Base-by-base conservation (phyloP, 2,329 filamentous ascomycete species). In the Arthrobotrys iridis region DNA sequence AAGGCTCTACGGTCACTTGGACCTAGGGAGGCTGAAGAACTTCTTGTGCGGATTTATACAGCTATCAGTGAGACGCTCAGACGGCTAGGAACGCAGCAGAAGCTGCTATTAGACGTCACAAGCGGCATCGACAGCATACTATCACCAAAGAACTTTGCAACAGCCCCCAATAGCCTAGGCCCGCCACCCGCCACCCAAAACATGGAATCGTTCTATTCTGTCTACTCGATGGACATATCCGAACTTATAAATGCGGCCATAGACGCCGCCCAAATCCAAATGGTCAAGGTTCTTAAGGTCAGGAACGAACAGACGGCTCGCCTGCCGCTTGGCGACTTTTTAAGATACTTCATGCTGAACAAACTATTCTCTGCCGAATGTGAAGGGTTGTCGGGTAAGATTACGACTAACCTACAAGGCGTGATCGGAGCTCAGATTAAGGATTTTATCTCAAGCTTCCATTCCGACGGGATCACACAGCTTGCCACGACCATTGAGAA, bases 71-170 rank as follows among this genome's bases (percentile, higher is more conserved):
- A 99, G 83, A 92, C 92, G 2, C 82, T 99, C 52, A 87, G 95
- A 67, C 87, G 95, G 79, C 84, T 97, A 5, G 93, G 92, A 15
- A 93, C 93, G 0, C 94, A 98, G 81, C 91, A 95, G 65, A 99
- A 99, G 82, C 89, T 98, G 7, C 83, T 99, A n/a, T 85, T 99
- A 7, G 95, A 99, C 82, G 91, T 97, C 18, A 95, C 93, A 0
- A 97, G 93, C 20, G 80, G 80, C 41, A 79, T 79, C 30, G 79
- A 79, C 18, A 78, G 78, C 28, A 77, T 79, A 65, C 58, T 79
- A 80, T 68, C 78, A 72, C 77, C 82, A 84, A 83, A 70, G 18
- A 75, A 75, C 13, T 20, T 59, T 87, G 86, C 5, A 85, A 86
- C 0, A 83, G 84, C 0, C 70, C 85, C 7, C 83, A 83, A 77